Percentiles rank a stretch among this genome's conserved stretches.
Conservation (phyloP, 352 stramenopile species). For the Globisporangium cystogenes region DNA sequence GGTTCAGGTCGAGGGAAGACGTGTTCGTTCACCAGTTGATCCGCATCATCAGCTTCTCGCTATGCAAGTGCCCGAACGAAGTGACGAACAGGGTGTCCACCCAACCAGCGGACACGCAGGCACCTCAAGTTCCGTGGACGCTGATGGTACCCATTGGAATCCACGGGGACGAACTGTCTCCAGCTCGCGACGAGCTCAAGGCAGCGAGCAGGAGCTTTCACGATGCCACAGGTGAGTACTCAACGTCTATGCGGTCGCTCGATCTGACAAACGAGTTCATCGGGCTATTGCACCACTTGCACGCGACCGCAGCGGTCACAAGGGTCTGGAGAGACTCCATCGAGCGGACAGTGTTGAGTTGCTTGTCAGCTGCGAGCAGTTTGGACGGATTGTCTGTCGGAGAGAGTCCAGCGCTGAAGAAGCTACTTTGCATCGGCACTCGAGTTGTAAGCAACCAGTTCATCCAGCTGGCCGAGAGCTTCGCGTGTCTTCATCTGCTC, state of each 20-base stretch:
- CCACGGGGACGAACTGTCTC: slow-evolving; percentile 26
- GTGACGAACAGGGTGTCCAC: background rate
- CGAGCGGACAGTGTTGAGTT: slow-evolving; percentile 1
- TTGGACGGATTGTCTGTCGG: background rate
- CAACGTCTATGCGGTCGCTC: background rate
- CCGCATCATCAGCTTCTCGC: slow-evolving; percentile 39
- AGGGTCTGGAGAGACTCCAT: slow-evolving; percentile 8
- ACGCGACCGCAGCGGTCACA: background rate
- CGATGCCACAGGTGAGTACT: background rate
- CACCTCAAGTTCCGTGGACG: slow-evolving; percentile 16
- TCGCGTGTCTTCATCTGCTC: slow-evolving; percentile 28
- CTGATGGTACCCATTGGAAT: slow-evolving; percentile 24
- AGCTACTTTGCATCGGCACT: slow-evolving; percentile 19
- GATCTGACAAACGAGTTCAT: slow-evolving; percentile 10
- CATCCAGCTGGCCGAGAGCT: slow-evolving; percentile 19
- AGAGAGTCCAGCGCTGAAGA: background rate
- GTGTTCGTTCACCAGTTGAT: slow-evolving; percentile 42
- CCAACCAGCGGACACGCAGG: background rate
- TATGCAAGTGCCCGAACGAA: slow-evolving; percentile 18
- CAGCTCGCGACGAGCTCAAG: background rate
- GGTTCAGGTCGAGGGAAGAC: slow-evolving; percentile 21
- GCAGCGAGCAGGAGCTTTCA: slow-evolving; percentile 6
- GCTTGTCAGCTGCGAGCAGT: background rate
- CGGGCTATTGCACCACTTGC: slow-evolving; percentile 6
- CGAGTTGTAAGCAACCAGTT: slow-evolving; percentile 8